phyloP scores from a whole-genome alignment of 768 basidiomycete species.

The Boletus fagicola region DNA sequence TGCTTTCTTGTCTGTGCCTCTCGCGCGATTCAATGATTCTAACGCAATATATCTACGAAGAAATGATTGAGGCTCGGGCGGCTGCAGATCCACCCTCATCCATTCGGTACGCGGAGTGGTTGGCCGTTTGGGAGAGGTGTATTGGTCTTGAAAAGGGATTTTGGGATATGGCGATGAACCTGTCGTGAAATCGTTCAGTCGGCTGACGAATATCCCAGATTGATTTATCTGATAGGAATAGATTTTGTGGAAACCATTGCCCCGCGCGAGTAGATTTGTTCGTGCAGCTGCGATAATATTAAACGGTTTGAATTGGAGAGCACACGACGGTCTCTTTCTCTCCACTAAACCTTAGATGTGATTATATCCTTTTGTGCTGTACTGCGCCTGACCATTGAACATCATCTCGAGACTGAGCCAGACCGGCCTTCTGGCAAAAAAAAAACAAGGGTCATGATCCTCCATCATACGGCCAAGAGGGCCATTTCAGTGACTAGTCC shows the following conservation, averaged over 20 bases:
- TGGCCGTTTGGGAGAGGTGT: constrained; percentile 70
- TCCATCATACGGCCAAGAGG: no score
- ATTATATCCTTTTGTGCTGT: neutral
- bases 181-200: constrained; percentile 2
- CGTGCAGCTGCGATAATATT: neutral
- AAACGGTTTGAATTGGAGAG: neutral
- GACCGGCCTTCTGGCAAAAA: neutral
- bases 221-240: neutral
- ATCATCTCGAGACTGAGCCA: neutral
- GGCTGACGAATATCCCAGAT: neutral
- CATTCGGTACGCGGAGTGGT: constrained; percentile 60
- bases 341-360: neutral
- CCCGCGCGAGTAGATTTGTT: neutral
- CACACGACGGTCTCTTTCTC: neutral
- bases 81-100: constrained; percentile 61
- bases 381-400: neutral
- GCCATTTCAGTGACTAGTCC: neutral
- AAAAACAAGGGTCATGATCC: neutral
- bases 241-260: neutral
- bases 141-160: constrained; percentile 78
- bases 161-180: constrained; percentile 71
- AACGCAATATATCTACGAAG: constrained; percentile 36
- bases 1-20: neutral
- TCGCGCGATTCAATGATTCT: neutral
- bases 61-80: constrained; percentile 68